Evolutionary conservation across 83 land plant genomes (phyloP), one percentile per base, ranked within the genome.

Genomic region (Thuja plicata): DNA sequence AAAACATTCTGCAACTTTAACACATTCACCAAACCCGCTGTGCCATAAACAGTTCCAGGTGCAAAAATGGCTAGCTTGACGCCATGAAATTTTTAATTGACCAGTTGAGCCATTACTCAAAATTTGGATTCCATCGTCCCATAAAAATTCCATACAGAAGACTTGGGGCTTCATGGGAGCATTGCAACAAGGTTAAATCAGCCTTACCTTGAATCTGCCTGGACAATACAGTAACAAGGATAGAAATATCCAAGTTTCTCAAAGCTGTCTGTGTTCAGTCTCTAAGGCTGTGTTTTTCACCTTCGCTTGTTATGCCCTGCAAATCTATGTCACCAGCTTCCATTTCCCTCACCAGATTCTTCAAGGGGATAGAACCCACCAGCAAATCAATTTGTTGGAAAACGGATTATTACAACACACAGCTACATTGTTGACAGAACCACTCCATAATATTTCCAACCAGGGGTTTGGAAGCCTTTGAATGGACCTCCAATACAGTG

Each of bases 261-360:
- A 45, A 45, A 45, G 54, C 85, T 50, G 27, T 45, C 1, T 82
- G 73, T 40, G 92, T 30, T 83, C 87, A 83, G 8, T 86, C 89
- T 93, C 95, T 16, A 92, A 2, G 91, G 78, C 12, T 92, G 93
- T 16, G 91, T 41, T 60, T 92, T 92, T 77, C 94, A 46, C 35
- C 94, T 88, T 32, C 91, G 91, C 89, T 88, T 91, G 88, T 92
- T 92, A 55, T 92, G 94, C n/a, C 91, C 94, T 10, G 91, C 94
- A 62, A 92, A 66, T 77, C 92, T 90, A 35, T 92, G 41, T 27
- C 94, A 88, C 45, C 94, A 92, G 87, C 94, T 92, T 60, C 94
- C 83, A 52, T 91, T 92, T 52, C 94, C 94, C 43, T 91, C 94
- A 78, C 91, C 94, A 89, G 91, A 92, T 88, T 89, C 89, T 21